Base-by-base conservation (phyloP, 441 rosid genomes). In the Eruca vesicaria region DNA sequence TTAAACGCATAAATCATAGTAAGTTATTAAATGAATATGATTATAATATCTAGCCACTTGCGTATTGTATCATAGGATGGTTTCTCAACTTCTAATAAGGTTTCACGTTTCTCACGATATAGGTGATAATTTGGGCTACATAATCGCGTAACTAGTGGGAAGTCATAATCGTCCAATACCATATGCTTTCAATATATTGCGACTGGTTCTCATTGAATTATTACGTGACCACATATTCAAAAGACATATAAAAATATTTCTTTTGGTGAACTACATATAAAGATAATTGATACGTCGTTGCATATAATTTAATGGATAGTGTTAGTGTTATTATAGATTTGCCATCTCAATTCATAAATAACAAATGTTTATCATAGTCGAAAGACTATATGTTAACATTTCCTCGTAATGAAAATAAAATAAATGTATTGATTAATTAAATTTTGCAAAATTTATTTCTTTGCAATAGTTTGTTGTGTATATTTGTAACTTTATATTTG, bases 81-180 rank as follows among this genome's bases (percentile, higher is more conserved):
- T 55, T 71, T 71, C 64, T 68, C 63, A 69, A 71, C 48, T 61
- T 43, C 71, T 69, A 55, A 68, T 59, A 68, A 58, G 63, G 71
- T 66, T 58, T 73, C 74, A 81, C 65, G 63, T 67, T 67, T 67
- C 73, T 67, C 73, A 67, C 23, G 73, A 50, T 48, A 50, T 50
- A 26, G 68, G 38, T 48, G 73, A 62, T 43, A 12, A 32, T 63
- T 41, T 58, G 31, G 32, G 53, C 32, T 48, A 57, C 16, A 71
- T 72, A 53, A 70, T 10, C 50, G 65, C 43, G 31, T 31, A 38
- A 55, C 63, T 80, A 69, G 74, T 62, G 81, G 76, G 35, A 20
- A 66, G 48, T 68, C 71, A 79, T 55, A 71, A 63, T 66, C 41
- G 56, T 63, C 77, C 68, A 66, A 78, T 43, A 55, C 64, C 58